phyloP scores from a whole-genome alignment of 2,329 filamentous ascomycete species.

The Apiospora phragmitis region DNA sequence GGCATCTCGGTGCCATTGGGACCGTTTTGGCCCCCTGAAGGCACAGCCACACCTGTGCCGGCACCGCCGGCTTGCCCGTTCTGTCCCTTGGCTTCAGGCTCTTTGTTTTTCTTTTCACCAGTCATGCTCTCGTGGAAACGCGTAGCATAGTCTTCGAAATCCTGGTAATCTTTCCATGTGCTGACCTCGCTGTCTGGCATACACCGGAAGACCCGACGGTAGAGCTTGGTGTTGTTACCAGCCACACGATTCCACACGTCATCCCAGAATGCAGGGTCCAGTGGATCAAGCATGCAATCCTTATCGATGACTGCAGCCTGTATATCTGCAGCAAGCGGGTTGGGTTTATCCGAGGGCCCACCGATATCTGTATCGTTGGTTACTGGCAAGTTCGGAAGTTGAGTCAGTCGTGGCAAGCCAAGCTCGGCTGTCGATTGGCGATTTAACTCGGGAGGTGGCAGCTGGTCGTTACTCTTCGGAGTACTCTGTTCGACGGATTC shows the following conservation, averaged over 20 bases:
- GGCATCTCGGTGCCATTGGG: slow-evolving; percentile 23
- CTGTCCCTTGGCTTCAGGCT: slow-evolving; percentile 48
- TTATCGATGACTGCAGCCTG: slow-evolving; percentile 73
- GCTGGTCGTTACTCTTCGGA: slow-evolving; percentile 41
- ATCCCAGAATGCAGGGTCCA: slow-evolving; percentile 79
- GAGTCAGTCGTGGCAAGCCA: slow-evolving; percentile 66
- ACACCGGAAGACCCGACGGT: slow-evolving; percentile 89
- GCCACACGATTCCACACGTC: slow-evolving; percentile 87
- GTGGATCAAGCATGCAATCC: slow-evolving; percentile 92
- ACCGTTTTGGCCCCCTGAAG: slow-evolving; percentile 20
- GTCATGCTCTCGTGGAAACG: slow-evolving; percentile 72
- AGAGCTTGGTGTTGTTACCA: slow-evolving; percentile 93
- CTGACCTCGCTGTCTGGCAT: slow-evolving; percentile 95
- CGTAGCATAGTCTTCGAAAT: slow-evolving; percentile 75
- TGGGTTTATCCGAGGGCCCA: slow-evolving; percentile 56
- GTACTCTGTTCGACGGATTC: slow-evolving; percentile 35
- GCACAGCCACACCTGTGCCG: slow-evolving; percentile 25
- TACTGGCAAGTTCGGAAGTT: slow-evolving; percentile 68
- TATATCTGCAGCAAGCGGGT: slow-evolving; percentile 66
- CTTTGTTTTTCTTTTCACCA: slow-evolving; percentile 53
- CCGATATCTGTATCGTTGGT: slow-evolving; percentile 82
- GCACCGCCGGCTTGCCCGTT: slow-evolving; percentile 24
- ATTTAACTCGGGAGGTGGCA: slow-evolving; percentile 59
- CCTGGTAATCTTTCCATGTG: slow-evolving; percentile 90
- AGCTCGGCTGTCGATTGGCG: slow-evolving; percentile 66